These are phyloP conservation scores for Besnoitia besnoiti DNA, from an alignment of 169 alveolate genomes.

Conservation along the genomic window DNA sequence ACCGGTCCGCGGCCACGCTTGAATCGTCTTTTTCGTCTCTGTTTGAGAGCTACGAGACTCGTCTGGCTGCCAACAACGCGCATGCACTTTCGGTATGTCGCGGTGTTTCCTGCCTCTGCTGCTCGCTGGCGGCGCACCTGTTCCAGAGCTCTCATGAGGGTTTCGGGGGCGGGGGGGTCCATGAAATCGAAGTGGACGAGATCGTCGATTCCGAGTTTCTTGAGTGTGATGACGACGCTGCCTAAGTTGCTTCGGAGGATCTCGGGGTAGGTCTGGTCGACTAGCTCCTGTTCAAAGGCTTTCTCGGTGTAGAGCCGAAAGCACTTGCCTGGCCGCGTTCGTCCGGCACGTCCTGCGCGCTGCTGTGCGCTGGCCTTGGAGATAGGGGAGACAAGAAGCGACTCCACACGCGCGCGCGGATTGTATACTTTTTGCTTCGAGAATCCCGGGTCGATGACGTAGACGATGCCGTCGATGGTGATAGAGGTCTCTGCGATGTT, in stretches of 20 bases:
- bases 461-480: constrained; percentile 98
- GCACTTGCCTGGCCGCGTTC: constrained; percentile 99
- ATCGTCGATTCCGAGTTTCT: constrained; percentile 96
- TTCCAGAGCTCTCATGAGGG: constrained; percentile 68
- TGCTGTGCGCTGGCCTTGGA: constrained; percentile 98
- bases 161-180: constrained; percentile 99
- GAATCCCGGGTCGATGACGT: constrained; percentile 99
- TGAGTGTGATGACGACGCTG: constrained; percentile 94
- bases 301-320: constrained; percentile 96
- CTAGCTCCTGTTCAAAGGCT: constrained; percentile 93
- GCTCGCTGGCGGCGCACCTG: too few relatives aligned
- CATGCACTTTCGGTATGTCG: too few relatives aligned
- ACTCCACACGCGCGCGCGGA: constrained; percentile 98
- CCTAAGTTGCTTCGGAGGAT: constrained; percentile 93
- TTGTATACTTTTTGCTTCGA: constrained; percentile 98
- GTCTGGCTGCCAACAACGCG: too few relatives aligned
- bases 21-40: too few relatives aligned
- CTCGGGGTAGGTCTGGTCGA: constrained; percentile 98
- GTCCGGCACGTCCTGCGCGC: constrained; percentile 99
- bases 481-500: constrained; percentile 99
- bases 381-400: constrained; percentile 96
- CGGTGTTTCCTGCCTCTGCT: too few relatives aligned
- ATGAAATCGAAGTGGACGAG: constrained; percentile 97
- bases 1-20: too few relatives aligned
- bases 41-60: too few relatives aligned